Conservation (phyloP, 2,329 filamentous ascomycete genomes). For the Colletotrichum abscissum region DNA sequence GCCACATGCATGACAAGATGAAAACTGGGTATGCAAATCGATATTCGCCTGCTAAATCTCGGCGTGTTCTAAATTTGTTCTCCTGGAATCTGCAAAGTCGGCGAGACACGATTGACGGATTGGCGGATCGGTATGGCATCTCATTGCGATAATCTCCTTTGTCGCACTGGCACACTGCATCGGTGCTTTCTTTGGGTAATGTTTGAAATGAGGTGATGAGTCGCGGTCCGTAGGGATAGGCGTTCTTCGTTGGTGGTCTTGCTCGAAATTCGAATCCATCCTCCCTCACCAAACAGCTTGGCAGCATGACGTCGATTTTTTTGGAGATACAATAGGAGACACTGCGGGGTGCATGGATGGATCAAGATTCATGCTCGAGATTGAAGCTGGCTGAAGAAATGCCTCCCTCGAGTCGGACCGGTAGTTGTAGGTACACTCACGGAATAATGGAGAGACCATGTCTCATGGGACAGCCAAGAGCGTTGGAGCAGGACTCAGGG, state of each 20-base stretch:
- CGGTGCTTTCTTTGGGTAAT: background rate
- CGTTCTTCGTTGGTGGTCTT: background rate
- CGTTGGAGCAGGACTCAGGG: constrained; percentile 3
- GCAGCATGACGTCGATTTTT: constrained; percentile 23
- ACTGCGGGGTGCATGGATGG: constrained; percentile 32
- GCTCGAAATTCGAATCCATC: background rate
- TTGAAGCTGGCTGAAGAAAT: constrained; percentile 4
- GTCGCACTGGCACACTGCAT: background rate
- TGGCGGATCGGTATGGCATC: constrained; percentile 11
- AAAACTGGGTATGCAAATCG: constrained; percentile 26
- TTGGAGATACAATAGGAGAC: constrained; percentile 22
- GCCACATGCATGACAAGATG: constrained; percentile 29
- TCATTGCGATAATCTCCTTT: constrained; percentile 23
- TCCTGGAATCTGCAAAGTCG: background rate
- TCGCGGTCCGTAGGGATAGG: background rate
- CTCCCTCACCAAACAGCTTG: constrained; percentile 8
- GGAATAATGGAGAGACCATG: background rate
- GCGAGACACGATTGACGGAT: constrained; percentile 2
- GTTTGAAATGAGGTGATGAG: background rate
- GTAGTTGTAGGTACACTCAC: background rate
- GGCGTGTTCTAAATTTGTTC: constrained; percentile 33
- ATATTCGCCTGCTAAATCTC: constrained; percentile 27
- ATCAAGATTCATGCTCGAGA: constrained; percentile 21
- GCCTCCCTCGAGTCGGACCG: background rate
- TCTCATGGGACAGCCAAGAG: constrained; percentile 19